These are phyloP conservation scores for Trifolium dubium DNA, from an alignment of 306 rosid genomes.

Conservation along the genomic window DNA sequence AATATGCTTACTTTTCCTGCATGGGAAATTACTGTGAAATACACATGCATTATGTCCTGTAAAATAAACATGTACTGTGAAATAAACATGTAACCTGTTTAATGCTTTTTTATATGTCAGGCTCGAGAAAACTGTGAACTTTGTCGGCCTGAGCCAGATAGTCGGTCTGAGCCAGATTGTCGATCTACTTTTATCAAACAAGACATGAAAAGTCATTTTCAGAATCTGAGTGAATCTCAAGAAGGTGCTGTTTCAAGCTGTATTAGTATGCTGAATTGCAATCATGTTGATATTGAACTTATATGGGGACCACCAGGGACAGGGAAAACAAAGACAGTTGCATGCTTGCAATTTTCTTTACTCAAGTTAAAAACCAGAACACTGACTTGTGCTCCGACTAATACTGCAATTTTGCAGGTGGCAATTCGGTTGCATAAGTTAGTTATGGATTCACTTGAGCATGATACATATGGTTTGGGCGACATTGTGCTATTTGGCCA, in stretches of 20 bases:
- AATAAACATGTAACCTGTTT: neutral
- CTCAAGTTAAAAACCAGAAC: neutral
- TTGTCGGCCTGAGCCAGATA: neutral
- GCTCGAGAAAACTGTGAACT: neutral
- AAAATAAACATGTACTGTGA: neutral
- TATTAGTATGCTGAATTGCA: slow-evolving; percentile 40
- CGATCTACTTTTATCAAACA: neutral
- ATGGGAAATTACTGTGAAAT: neutral
- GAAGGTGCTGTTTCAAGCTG: slow-evolving; percentile 51
- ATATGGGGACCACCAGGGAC: slow-evolving; percentile 63
- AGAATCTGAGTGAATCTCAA: slow-evolving; percentile 34
- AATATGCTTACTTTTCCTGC: too few relatives aligned
- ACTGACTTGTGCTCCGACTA: slow-evolving; percentile 55
- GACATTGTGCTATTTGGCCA: slow-evolving; percentile 43
- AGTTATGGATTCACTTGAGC: slow-evolving; percentile 11
- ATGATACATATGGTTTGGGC: slow-evolving; percentile 2
- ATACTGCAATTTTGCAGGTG: slow-evolving; percentile 56
- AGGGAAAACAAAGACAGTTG: slow-evolving; percentile 6
- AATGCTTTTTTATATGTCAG: neutral
- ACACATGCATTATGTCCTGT: neutral
- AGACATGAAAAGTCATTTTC: neutral
- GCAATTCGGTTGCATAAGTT: slow-evolving; percentile 35
- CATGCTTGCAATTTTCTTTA: neutral
- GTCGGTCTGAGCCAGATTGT: neutral
- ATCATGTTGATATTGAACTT: slow-evolving; percentile 38